Conservation (phyloP, 768 basidiomycete species). For the Hypholoma fasciculare region DNA sequence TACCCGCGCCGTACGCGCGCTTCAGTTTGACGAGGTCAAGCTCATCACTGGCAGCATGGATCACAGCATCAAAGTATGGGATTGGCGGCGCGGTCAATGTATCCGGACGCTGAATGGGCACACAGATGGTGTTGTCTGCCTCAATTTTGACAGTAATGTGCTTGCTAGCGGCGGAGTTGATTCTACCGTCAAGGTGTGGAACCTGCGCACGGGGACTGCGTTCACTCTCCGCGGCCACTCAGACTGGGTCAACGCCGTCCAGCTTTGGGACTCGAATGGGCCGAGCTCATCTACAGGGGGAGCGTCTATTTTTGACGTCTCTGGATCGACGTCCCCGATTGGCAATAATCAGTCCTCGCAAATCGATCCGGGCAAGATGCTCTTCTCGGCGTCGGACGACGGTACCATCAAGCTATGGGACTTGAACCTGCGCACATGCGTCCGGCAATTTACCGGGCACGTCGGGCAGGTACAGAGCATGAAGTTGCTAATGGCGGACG, state of each 20-base stretch:
- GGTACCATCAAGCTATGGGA: slow-evolving; percentile 95
- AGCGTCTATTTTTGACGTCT: slow-evolving; percentile 36
- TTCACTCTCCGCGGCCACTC: slow-evolving; percentile 91
- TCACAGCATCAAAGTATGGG: slow-evolving; percentile 92
- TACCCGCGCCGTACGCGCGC: slow-evolving; percentile 84
- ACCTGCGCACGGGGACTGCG: slow-evolving; percentile 86
- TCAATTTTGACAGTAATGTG: slow-evolving; percentile 90
- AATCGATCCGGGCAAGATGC: slow-evolving; percentile 86
- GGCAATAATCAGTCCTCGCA: slow-evolving; percentile 34
- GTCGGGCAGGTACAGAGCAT: slow-evolving; percentile 94
- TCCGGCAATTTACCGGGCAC: slow-evolving; percentile 85
- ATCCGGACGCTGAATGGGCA: slow-evolving; percentile 89
- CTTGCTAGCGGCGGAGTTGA: slow-evolving; percentile 94
- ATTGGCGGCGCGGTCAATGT: slow-evolving; percentile 89
- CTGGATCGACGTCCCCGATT: slow-evolving; percentile 25
- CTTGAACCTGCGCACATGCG: slow-evolving; percentile 73
- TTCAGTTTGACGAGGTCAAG: slow-evolving; percentile 96
- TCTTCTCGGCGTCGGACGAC: slow-evolving; percentile 97
- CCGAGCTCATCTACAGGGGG: slow-evolving; percentile 28
- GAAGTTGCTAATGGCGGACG: slow-evolving; percentile 70
- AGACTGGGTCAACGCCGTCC: slow-evolving; percentile 96
- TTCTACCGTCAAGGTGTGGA: slow-evolving; percentile 94
- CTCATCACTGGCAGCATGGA: slow-evolving; percentile 98
- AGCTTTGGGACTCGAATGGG: slow-evolving; percentile 78
- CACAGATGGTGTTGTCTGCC: slow-evolving; percentile 86